Conservation (phyloP, 345 rosid genomes). For the Aquilaria sinensis region DNA sequence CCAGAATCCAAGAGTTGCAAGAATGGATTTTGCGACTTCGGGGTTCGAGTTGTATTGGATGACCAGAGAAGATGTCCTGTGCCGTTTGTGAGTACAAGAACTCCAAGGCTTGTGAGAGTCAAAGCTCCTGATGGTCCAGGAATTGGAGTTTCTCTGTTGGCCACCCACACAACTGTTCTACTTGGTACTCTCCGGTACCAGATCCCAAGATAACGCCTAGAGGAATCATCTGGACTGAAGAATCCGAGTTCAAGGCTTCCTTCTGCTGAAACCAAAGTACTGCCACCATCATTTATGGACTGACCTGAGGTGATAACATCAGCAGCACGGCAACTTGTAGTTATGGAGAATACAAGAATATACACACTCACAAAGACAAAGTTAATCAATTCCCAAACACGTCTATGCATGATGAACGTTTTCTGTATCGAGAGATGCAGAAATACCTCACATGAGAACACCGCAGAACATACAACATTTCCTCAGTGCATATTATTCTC, state of each 20-base stretch:
- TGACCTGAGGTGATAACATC: neutral
- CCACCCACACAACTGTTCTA: conserved; percentile 33
- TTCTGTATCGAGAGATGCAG: too few relatives aligned
- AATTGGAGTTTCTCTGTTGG: conserved; percentile 33
- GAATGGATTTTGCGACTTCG: conserved; percentile 15
- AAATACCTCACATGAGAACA: too few relatives aligned
- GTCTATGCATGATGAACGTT: too few relatives aligned
- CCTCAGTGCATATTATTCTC: too few relatives aligned
- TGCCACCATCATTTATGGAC: conserved; percentile 5
- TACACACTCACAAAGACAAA: neutral
- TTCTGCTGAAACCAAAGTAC: conserved; percentile 27
- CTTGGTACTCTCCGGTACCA: conserved; percentile 6
- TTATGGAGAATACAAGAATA: neutral
- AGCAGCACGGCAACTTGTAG: neutral
- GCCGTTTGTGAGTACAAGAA: conserved; percentile 12
- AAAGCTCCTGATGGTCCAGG: conserved; percentile 23
- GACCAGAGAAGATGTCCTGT: conserved; percentile 22
- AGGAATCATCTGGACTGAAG: neutral
- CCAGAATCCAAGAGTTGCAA: conserved; percentile 37
- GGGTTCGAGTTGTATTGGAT: conserved; percentile 6
- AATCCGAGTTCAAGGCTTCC: conserved; percentile 6
- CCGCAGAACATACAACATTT: too few relatives aligned
- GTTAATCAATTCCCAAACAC: too few relatives aligned
- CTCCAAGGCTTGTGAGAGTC: conserved; percentile 16
- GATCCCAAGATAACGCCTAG: conserved; percentile 7